Percentiles rank a stretch among this genome's conserved stretches.
Evolutionary conservation across 805 yeast genomes (phyloP).

Genomic region (Sugiyamaella chiloensis): DNA sequence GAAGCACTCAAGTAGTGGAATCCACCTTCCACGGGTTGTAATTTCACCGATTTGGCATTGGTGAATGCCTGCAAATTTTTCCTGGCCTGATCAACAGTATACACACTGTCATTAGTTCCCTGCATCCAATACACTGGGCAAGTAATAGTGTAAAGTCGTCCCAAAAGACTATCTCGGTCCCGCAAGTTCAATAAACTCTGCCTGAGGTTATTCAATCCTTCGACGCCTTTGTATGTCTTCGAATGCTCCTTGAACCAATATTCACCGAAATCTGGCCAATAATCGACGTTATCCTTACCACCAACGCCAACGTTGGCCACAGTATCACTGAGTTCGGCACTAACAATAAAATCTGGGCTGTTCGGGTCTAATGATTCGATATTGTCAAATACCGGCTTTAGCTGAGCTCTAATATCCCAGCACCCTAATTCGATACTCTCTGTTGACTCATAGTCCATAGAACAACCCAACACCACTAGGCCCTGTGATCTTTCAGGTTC

Average conservation of each 20-base stretch:
- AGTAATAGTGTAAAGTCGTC: neutral
- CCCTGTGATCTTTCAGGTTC: neutral
- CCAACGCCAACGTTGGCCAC: neutral
- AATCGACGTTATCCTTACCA: neutral
- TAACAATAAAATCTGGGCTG: neutral
- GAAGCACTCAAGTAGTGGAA: neutral
- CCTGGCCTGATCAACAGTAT: neutral
- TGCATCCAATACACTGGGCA: slow-evolving; percentile 4
- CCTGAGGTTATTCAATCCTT: neutral
- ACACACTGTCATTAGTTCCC: slow-evolving; percentile 1
- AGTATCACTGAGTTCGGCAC: neutral
- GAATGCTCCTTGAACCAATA: neutral
- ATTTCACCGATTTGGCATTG: neutral
- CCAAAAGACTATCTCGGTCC: neutral
- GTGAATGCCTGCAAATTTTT: neutral
- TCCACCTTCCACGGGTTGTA: neutral
- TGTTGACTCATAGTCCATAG: neutral
- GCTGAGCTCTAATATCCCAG: neutral
- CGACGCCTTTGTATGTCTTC: neutral
- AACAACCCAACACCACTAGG: neutral
- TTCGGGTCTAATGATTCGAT: neutral
- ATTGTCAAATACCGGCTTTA: neutral
- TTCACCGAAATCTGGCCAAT: neutral
- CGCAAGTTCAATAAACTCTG: neutral
- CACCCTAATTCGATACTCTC: slow-evolving; percentile 1